phyloP scores from a whole-genome alignment of 768 basidiomycete species.

The Mycena kentingensis region DNA sequence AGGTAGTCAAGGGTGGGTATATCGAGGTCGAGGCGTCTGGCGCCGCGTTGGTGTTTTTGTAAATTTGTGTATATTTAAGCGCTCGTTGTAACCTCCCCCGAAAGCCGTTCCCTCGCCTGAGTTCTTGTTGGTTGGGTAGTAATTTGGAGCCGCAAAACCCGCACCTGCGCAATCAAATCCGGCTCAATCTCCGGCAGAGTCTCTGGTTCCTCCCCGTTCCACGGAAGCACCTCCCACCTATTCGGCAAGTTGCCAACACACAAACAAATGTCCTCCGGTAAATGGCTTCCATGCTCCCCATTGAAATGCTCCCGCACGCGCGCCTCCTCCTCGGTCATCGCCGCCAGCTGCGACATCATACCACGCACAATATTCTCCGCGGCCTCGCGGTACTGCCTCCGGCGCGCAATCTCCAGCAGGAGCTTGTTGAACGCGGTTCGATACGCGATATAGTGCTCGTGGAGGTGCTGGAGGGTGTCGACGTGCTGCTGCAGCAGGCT shows the following conservation, averaged over 20 bases:
- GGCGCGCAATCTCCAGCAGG: slow-evolving; percentile 69
- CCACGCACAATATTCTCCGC: slow-evolving; percentile 64
- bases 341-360: slow-evolving; percentile 65
- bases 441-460: slow-evolving; percentile 68
- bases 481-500: slow-evolving; percentile 61
- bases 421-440: slow-evolving; percentile 74
- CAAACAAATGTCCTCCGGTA: slow-evolving; percentile 80
- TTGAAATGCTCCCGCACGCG: slow-evolving; percentile 68
- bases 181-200: slow-evolving; percentile 60
- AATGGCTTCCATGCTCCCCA: slow-evolving; percentile 66
- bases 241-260: slow-evolving; percentile 76
- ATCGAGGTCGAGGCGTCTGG: slow-evolving; percentile 40
- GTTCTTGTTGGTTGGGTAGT: background rate
- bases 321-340: slow-evolving; percentile 73
- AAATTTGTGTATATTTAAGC: slow-evolving; percentile 2
- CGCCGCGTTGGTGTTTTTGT: slow-evolving; percentile 39
- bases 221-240: slow-evolving; percentile 66
- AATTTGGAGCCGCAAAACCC: background rate
- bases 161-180: slow-evolving; percentile 60
- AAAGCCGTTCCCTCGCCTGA: slow-evolving; percentile 10
- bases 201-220: slow-evolving; percentile 56
- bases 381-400: slow-evolving; percentile 65
- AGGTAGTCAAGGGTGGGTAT: slow-evolving; percentile 35
- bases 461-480: slow-evolving; percentile 61
- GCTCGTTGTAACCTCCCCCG: background rate